Evolutionary conservation across 2,329 filamentous ascomycete genomes (phyloP).

Genomic region (Pyricularia grisea): DNA sequence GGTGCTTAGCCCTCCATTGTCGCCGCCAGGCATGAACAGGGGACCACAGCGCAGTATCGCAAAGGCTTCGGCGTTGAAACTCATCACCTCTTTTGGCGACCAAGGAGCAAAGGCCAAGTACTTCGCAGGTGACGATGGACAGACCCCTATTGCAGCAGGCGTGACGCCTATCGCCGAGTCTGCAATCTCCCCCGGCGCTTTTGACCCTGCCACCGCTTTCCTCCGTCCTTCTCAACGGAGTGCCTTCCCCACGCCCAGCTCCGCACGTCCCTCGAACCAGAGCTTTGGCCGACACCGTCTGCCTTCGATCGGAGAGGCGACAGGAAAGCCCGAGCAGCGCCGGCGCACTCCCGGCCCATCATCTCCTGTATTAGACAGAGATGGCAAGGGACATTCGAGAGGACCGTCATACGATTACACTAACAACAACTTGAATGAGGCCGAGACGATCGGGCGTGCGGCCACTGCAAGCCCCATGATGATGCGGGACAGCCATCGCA

Average conservation of each 20-base stretch:
- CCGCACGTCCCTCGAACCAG: conserved; percentile 51
- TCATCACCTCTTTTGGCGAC: conserved; percentile 82
- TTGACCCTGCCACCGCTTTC: conserved; percentile 59
- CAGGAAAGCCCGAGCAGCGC: conserved; percentile 18
- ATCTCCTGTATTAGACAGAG: not conserved
- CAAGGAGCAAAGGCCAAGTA: conserved; percentile 54
- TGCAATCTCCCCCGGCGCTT: conserved; percentile 61
- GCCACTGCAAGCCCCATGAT: conserved; percentile 61
- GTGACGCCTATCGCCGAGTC: conserved; percentile 82
- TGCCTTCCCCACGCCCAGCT: conserved; percentile 60
- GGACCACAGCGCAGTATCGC: conserved; percentile 55
- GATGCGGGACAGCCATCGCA: conserved; percentile 37
- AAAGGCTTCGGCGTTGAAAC: conserved; percentile 76
- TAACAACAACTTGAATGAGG: conserved; percentile 9
- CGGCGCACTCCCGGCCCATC: not conserved
- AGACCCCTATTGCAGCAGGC: conserved; percentile 73
- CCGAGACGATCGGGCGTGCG: conserved; percentile 41
- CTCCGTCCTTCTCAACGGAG: conserved; percentile 58
- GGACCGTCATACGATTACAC: not conserved
- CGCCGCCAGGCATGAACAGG: conserved; percentile 55
- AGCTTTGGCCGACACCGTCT: conserved; percentile 56
- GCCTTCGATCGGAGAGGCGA: conserved; percentile 68
- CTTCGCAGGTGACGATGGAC: conserved; percentile 47
- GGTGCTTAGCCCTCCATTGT: conserved; percentile 61
- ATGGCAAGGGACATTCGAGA: not conserved